Conservation (phyloP, 2,329 filamentous ascomycete species). For the Setomelanomma holmii region DNA sequence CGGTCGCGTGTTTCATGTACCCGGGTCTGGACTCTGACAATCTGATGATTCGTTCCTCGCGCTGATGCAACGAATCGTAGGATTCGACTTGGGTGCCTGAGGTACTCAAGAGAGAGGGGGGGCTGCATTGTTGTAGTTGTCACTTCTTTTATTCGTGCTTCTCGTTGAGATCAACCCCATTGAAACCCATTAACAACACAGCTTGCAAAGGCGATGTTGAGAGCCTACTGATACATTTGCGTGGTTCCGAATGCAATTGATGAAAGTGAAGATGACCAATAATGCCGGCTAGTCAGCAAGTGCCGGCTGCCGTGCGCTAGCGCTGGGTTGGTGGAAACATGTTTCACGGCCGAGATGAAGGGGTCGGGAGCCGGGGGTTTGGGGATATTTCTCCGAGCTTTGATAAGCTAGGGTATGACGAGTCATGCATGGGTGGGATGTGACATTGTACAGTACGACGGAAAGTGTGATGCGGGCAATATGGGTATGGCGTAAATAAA, state of each 20-base stretch:
- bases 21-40: neutral
- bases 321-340: slow-evolving; percentile 12
- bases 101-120: no score
- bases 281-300: neutral
- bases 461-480: no score
- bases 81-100: no score
- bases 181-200: neutral
- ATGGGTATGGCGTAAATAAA: no score
- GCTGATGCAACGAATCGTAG: no score
- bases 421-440: no score
- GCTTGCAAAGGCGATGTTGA: neutral
- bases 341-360: slow-evolving; percentile 20
- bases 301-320: slow-evolving; percentile 7
- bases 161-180: no score
- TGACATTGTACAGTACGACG: no score
- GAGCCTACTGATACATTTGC: neutral
- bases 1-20: slow-evolving; percentile 2
- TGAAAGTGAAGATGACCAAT: slow-evolving; percentile 14
- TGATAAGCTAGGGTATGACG: no score
- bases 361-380: neutral
- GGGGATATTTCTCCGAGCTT: no score
- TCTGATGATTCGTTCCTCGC: neutral
- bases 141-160: no score
- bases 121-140: no score
- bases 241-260: neutral